These are phyloP conservation scores for Psophocarpus tetragonolobus DNA, from an alignment of 306 rosid genomes.

Conservation along the genomic window DNA sequence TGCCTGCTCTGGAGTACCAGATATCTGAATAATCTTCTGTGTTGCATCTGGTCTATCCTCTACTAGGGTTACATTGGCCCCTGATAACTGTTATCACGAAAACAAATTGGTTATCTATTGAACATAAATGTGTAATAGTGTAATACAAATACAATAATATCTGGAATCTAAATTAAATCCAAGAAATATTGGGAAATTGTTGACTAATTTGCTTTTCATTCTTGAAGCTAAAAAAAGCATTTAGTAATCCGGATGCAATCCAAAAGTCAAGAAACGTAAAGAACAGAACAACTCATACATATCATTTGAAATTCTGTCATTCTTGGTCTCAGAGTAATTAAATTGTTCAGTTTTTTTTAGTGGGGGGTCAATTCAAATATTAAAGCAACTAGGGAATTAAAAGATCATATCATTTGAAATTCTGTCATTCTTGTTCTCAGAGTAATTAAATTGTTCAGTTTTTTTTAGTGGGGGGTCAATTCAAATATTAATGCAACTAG, in stretches of 20 bases:
- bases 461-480: no score
- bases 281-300: no score
- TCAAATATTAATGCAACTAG: conserved; percentile 4
- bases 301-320: no score
- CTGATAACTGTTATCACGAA: conserved; percentile 70
- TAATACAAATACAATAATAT: not conserved
- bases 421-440: no score
- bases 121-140: not conserved
- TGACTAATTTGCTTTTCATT: not conserved
- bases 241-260: no score
- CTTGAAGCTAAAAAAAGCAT: conserved; percentile 10
- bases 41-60: conserved; percentile 82
- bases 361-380: conserved; percentile 28
- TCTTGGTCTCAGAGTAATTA: no score
- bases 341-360: no score
- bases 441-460: no score
- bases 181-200: not conserved
- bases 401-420: no score
- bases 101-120: conserved; percentile 9
- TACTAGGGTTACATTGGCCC: conserved; percentile 86
- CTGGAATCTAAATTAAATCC: conserved; percentile 2
- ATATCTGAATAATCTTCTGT: conserved; percentile 82
- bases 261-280: no score
- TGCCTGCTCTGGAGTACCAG: conserved; percentile 96
- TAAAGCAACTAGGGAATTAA: conserved; percentile 7